Conservation (phyloP, 768 basidiomycete genomes). For the Termitomyces sp. region DNA sequence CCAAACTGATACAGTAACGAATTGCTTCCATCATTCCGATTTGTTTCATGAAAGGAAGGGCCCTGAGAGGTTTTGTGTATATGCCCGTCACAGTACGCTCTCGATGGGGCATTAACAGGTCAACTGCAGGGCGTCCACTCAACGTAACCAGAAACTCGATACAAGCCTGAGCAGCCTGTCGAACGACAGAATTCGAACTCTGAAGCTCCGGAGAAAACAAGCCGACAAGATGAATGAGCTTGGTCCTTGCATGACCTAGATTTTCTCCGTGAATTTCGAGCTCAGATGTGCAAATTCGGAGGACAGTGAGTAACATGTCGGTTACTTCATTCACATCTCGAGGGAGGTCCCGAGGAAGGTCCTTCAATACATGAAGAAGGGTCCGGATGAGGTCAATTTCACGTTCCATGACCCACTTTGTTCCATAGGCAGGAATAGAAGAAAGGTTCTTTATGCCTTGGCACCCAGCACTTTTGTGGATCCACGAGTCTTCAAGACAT, state of each 20-base stretch:
- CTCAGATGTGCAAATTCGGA: conserved; percentile 54
- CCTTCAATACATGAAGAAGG: conserved; percentile 87
- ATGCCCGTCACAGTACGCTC: conserved; percentile 86
- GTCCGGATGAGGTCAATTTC: conserved; percentile 89
- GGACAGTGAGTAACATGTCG: conserved; percentile 65
- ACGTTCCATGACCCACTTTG: conserved; percentile 78
- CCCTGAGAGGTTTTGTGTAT: conserved; percentile 94
- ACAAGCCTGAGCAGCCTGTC: conserved; percentile 77
- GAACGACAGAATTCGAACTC: conserved; percentile 79
- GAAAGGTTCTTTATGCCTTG: conserved; percentile 81
- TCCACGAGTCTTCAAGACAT: conserved; percentile 91
- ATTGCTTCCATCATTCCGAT: conserved; percentile 98
- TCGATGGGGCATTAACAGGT: conserved; percentile 79
- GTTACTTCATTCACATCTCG: conserved; percentile 74
- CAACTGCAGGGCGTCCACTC: conserved; percentile 63
- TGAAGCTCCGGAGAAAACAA: conserved; percentile 88
- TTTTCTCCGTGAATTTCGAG: conserved; percentile 41
- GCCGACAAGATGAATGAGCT: conserved; percentile 65
- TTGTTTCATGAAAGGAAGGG: conserved; percentile 90
- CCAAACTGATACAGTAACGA: conserved; percentile 85
- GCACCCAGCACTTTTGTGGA: conserved; percentile 85
- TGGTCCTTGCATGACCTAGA: conserved; percentile 40
- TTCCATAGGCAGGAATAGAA: conserved; percentile 61
- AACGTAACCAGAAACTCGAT: conserved; percentile 74
- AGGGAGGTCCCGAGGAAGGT: conserved; percentile 87